Conservation (phyloP, 306 rosid species). For the Prunus armeniaca region DNA sequence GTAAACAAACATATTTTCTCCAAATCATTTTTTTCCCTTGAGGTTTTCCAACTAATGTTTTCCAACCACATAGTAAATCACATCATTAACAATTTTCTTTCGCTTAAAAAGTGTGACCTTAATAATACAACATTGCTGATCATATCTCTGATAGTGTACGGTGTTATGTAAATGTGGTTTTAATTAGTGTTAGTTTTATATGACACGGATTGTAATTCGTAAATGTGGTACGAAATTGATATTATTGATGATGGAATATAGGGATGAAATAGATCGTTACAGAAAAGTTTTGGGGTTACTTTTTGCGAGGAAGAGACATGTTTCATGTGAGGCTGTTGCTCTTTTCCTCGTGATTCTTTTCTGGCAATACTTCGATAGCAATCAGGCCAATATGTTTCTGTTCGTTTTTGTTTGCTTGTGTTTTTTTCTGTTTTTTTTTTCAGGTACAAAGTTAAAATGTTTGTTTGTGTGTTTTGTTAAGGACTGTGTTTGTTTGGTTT, state of each 20-base stretch:
- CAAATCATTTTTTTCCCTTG: background rate
- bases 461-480: background rate
- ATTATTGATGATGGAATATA: background rate
- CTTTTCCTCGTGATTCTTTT: constrained; percentile 10
- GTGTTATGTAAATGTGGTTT: background rate
- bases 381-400: background rate
- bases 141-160: background rate
- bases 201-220: too few relatives aligned
- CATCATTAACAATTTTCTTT: too few relatives aligned
- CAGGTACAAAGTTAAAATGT: background rate
- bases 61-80: background rate
- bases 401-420: background rate
- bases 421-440: background rate
- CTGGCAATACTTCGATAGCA: background rate
- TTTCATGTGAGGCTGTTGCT: background rate
- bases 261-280: background rate
- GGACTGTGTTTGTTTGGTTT: background rate
- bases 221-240: background rate
- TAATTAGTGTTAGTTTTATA: background rate
- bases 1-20: constrained; percentile 24
- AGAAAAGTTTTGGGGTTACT: background rate
- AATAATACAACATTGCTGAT: background rate
- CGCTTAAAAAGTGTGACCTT: background rate
- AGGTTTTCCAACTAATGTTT: too few relatives aligned
- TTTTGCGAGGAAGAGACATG: background rate